Percentiles rank a stretch among this genome's conserved stretches.
Evolutionary conservation across 2,329 filamentous ascomycete species (phyloP).

Genomic region (Drechslerella coelobrocha): DNA sequence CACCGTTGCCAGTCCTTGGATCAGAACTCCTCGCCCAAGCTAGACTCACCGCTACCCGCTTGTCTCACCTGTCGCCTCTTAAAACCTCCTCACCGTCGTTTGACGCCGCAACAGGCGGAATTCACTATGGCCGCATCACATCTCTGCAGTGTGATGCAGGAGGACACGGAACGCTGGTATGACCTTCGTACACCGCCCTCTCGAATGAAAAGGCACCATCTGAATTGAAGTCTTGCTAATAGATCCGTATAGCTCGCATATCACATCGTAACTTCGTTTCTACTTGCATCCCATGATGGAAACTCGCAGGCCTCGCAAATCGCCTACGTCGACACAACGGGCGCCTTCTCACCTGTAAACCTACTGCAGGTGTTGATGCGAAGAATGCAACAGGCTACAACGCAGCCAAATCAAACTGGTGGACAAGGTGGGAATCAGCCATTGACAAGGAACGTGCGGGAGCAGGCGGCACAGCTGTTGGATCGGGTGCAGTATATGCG

Average conservation of each 20-base stretch:
- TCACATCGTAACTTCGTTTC: constrained; percentile 32
- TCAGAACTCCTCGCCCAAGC: constrained; percentile 39
- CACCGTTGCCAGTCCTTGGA: constrained; percentile 17
- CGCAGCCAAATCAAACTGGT: constrained; percentile 3
- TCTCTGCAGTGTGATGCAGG: constrained; percentile 36
- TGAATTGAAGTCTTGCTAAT: not conserved
- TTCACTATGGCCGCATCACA: constrained; percentile 35
- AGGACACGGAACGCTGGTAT: constrained; percentile 19
- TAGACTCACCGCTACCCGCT: constrained; percentile 1
- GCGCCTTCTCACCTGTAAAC: constrained; percentile 29
- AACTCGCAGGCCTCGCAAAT: constrained; percentile 21
- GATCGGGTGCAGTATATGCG: constrained; percentile 47
- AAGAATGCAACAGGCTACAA: constrained; percentile 34
- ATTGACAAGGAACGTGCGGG: not conserved
- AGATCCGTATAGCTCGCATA: constrained; percentile 18
- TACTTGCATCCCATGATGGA: constrained; percentile 5
- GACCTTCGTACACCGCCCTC: not conserved
- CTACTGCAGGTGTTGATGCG: constrained; percentile 36
- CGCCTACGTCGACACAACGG: constrained; percentile 44
- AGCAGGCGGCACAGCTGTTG: constrained; percentile 23
- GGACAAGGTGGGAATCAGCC: not conserved
- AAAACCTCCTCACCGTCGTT: constrained; percentile 17
- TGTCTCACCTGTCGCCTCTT: not conserved
- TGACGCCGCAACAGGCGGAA: constrained; percentile 28
- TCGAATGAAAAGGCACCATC: not conserved